Evolutionary conservation across 1,139 yeast species (phyloP), one percentile per base, ranked within the genome.

Genomic region (Blastobotrys elegans): DNA sequence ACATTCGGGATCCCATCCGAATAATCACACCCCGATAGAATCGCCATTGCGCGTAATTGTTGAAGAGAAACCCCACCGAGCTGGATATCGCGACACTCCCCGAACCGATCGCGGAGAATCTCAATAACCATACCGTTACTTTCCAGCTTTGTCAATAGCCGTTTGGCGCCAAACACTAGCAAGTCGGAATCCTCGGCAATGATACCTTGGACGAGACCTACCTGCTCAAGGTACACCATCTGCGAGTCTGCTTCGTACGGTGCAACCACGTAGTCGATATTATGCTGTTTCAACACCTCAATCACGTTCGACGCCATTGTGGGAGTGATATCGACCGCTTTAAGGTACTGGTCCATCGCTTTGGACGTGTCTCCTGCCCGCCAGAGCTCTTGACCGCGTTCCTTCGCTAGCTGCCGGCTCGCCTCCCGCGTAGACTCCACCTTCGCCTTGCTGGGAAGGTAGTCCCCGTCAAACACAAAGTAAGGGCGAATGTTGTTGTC

Each of bases 191-290:
- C 99, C 61, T 94, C 99, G 34, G 96, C 84, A 10, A 94, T 73
- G 7, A 94, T 85, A 0, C 94, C 98, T 54, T 88, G 84, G 8
- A 89, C 94, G 1, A 78, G 49, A 0, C 94, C 94, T 0, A 69
- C 57, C 50, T 79, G 79, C 62, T 92, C 98, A 43, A 94, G 72
- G 59, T 83, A 88, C 6, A 92, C 97, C 84, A 94, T 79, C 64
- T 94, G 98, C 0, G 98, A 86, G 64, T 94, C 99, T 0, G 98
- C 98, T 67, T 94, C 99, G 63, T 89, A 94, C 0, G 99, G 99
- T 0, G 99, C 98, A 8, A 94, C 98, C 16, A 92, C 78, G 59
- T 79, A 92, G 53, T 74, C 75, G 41, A 94, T 79, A 1, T 69
- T 66, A 43, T 75, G 71, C n/a, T 64, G 59, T 56, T 80, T 82